Evolutionary conservation across 1,139 yeast species (phyloP), one percentile per base, ranked within the genome.

Genomic region (Geotrichum aggregatum): DNA sequence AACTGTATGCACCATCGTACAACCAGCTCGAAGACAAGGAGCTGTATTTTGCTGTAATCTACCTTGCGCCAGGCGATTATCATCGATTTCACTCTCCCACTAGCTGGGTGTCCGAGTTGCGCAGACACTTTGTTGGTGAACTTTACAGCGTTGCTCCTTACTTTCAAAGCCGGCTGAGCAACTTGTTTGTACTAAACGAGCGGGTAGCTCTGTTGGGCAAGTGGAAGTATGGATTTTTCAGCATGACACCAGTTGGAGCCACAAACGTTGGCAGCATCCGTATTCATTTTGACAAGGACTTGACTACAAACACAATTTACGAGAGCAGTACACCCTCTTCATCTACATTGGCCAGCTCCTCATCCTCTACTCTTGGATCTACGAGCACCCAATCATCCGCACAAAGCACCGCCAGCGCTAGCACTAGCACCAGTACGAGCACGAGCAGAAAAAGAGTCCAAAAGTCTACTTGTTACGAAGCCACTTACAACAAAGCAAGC

Each of bases 231-330:
- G 99, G 99, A 0, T 94, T 94, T 66, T 92, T 92, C 72, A 85
- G 95, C 58, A 94, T 94, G 99, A 91, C 96, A 1, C 98, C 98
- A 0, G 98, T 94, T 10, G 99, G 99, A 24, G 99, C 99, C 28
- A 94, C 98, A 5, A 94, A 94, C 68, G 99, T 94, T 38, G 99
- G 99, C 18, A 85, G 95, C 63, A 92, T 94, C 60, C 82, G 86
- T 54, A 79, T 94, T 59, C 88, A 91, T 66, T 94, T 94, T 64
- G 99, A 94, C 71, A 84, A 86, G 69, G 92, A 88, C 64, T 77
- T 94, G 63, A 80, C 84, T 52, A 94, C 98, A 3, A 94, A 94
- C 67, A 83, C 82, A 49, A 72, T 76, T 35, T 83, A 79, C 61
- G 87, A 83, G 66, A 78, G 77, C 58, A 24, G 47, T 4, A 13